phyloP scores from a whole-genome alignment of 306 rosid genomes.

The Erythrophleum fordii region DNA sequence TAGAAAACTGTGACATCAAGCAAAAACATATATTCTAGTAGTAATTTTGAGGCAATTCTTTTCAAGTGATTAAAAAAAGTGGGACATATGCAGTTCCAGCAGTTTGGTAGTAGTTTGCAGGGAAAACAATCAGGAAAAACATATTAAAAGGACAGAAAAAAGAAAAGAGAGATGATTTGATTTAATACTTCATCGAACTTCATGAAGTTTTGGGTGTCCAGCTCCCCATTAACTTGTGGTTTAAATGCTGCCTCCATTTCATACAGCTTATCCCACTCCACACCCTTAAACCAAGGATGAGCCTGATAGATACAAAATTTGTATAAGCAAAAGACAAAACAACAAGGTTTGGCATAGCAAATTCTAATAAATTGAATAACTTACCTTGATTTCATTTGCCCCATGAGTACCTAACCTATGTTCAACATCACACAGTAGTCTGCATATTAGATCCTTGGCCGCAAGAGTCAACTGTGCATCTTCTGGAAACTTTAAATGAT shows the following conservation, averaged over 20 bases:
- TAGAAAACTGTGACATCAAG: slow-evolving; percentile 30
- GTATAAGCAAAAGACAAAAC: slow-evolving; percentile 28
- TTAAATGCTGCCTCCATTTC: slow-evolving; percentile 97
- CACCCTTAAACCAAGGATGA: slow-evolving; percentile 93
- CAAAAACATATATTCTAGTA: slow-evolving; percentile 12
- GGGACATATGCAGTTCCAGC: slow-evolving; percentile 12
- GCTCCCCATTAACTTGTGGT: slow-evolving; percentile 95
- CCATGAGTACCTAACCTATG: slow-evolving; percentile 90
- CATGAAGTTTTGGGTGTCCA: slow-evolving; percentile 99
- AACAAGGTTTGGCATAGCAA: slow-evolving; percentile 28
- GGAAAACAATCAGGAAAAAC: background rate
- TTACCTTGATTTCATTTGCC: slow-evolving; percentile 83
- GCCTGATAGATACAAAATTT: slow-evolving; percentile 61
- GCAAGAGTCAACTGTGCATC: slow-evolving; percentile 79
- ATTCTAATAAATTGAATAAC: slow-evolving; percentile 36
- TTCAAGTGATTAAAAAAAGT: slow-evolving; percentile 12
- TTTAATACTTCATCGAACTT: slow-evolving; percentile 91
- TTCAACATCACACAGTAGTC: slow-evolving; percentile 93
- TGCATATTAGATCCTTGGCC: slow-evolving; percentile 93
- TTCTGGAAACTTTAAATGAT: slow-evolving; percentile 87
- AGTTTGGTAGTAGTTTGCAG: slow-evolving; percentile 1
- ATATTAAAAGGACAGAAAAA: background rate
- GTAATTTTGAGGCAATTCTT: slow-evolving; percentile 21
- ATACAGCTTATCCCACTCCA: slow-evolving; percentile 90
- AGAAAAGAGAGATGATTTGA: slow-evolving; percentile 19